A percentile compares a stretch with the other conserved stretches of the same genome.
Evolutionary conservation across 1,139 yeast species (phyloP).

Genomic region (Yamadazyma spencermartinsiae): DNA sequence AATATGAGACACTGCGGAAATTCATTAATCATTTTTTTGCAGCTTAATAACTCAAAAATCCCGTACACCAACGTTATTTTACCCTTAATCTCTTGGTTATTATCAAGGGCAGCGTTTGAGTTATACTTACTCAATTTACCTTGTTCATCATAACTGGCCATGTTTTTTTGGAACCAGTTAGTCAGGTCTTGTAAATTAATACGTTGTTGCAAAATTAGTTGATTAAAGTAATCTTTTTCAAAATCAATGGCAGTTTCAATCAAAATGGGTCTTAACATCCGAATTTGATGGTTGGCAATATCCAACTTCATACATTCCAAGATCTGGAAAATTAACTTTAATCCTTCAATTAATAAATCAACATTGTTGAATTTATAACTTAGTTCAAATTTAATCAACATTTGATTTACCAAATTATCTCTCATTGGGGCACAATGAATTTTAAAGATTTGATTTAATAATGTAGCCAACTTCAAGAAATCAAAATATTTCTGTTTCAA

Average conservation of each 20-base stretch:
- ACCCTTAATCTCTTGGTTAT: constrained; percentile 17
- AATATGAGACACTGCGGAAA: constrained; percentile 87
- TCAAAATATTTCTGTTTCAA: constrained; percentile 67
- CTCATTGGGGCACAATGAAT: constrained; percentile 96
- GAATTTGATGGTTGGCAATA: constrained; percentile 91
- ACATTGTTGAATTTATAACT: constrained; percentile 60
- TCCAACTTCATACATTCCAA: constrained; percentile 96
- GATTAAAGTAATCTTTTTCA: constrained; percentile 83
- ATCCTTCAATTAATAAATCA: constrained; percentile 66
- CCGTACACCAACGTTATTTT: constrained; percentile 47
- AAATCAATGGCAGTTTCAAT: constrained; percentile 90
- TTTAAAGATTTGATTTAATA: constrained; percentile 73
- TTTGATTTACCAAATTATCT: constrained; percentile 84
- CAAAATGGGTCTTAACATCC: constrained; percentile 79
- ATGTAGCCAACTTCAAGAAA: constrained; percentile 64
- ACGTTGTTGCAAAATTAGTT: constrained; percentile 65
- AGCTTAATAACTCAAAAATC: constrained; percentile 63
- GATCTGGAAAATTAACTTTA: constrained; percentile 77
- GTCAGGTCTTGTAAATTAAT: constrained; percentile 66
- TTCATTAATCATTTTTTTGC: constrained; percentile 79
- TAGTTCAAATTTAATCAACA: constrained; percentile 66
- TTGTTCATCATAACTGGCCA: constrained; percentile 5
- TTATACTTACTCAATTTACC: constrained; percentile 8
- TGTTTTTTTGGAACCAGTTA: constrained; percentile 54
- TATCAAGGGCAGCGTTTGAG: neutral